Percentiles rank a stretch among this genome's conserved stretches.
These are phyloP conservation scores for Cylindrodendrum hubeiense DNA, from an alignment of 2,329 filamentous ascomycete species.

Conservation along the genomic window DNA sequence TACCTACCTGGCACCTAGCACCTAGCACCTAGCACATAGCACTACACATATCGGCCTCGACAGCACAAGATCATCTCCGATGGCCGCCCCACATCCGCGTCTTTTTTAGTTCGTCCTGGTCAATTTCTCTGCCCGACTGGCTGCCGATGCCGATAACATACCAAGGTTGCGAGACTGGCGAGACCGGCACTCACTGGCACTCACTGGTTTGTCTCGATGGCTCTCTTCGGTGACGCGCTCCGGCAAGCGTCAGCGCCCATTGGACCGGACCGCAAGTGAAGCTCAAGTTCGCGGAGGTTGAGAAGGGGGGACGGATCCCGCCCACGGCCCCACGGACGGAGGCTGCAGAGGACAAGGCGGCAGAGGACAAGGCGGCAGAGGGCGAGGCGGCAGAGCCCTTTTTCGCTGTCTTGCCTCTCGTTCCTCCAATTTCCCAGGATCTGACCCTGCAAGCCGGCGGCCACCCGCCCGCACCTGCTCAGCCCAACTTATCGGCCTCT, in stretches of 20 bases:
- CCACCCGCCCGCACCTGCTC: constrained; percentile 8
- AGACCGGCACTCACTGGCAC: no score
- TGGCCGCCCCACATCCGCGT: constrained; percentile 7
- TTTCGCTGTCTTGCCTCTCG: constrained; percentile 26
- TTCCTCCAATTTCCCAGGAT: constrained; percentile 33
- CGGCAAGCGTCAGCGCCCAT: constrained; percentile 1
- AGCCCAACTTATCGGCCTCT: background rate
- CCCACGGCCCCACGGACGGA: constrained; percentile 21
- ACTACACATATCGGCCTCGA: constrained; percentile 19
- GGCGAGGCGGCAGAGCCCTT: background rate
- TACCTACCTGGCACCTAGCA: background rate
- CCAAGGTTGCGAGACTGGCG: background rate
- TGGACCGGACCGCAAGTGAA: constrained; percentile 13
- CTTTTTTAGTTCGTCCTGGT: constrained; percentile 6
- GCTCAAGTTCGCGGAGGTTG: constrained; percentile 22
- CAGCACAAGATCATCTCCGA: constrained; percentile 19
- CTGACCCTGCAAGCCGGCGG: constrained; percentile 32
- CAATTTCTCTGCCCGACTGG: constrained; percentile 3
- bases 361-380: background rate
- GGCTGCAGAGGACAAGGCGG: background rate
- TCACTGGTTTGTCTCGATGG: background rate
- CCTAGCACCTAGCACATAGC: constrained; percentile 3
- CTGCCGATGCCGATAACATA: constrained; percentile 10
- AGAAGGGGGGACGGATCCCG: constrained; percentile 16
- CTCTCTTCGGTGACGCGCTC: constrained; percentile 11